A percentile compares a stretch with the other conserved stretches of the same genome.
Evolutionary conservation across 257 asterid species (phyloP).

Genomic region (Asclepias syriaca): DNA sequence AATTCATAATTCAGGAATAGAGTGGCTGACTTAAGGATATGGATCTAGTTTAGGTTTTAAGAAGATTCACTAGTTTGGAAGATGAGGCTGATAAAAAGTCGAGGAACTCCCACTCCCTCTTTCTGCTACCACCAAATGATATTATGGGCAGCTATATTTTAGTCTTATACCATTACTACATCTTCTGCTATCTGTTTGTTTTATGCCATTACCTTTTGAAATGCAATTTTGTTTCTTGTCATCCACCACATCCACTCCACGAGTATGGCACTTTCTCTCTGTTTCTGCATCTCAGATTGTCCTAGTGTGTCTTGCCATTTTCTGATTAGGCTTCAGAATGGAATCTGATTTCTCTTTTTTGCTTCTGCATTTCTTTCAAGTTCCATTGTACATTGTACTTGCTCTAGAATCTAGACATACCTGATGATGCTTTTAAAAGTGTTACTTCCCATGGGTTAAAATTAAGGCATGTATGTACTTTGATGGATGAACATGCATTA

Average conservation of each 20-base stretch:
- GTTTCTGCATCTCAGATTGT: not conserved
- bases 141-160: not conserved
- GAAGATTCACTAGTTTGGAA: not conserved
- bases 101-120: not conserved
- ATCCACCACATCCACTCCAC: not conserved
- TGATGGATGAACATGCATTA: not conserved
- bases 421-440: not conserved
- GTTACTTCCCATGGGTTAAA: not conserved
- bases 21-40: not conserved
- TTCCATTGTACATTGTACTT: not conserved
- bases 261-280: not conserved
- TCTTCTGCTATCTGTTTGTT: not conserved
- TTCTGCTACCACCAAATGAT: not conserved
- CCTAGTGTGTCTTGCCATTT: not conserved
- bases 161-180: not conserved
- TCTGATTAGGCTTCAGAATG: not conserved
- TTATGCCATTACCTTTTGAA: not conserved
- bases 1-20: not conserved
- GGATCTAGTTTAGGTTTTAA: not conserved
- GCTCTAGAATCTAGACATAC: not conserved
- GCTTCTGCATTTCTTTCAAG: not conserved
- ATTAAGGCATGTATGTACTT: not conserved
- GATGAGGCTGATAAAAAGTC: not conserved
- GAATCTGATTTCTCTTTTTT: not conserved
- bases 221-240: not conserved